Evolutionary conservation across 148 eudicot species (phyloP).

Genomic region (Spergularia marina): DNA sequence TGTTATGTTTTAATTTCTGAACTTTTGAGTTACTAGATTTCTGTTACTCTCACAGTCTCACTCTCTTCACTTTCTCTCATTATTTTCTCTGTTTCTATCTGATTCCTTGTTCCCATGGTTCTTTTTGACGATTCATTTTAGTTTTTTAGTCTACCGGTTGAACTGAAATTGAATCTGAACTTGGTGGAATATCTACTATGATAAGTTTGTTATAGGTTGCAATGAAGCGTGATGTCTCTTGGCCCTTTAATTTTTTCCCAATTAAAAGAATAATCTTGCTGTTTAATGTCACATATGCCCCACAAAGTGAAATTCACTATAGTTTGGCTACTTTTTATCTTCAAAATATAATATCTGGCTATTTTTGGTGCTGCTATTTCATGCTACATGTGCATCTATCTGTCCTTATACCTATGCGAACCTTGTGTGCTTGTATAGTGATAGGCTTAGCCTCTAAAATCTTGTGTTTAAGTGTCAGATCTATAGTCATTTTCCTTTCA

Average conservation of each 20-base stretch:
- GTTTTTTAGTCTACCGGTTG: too few species aligned
- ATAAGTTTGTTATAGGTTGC: neutral
- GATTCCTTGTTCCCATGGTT: neutral
- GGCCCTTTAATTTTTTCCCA: neutral
- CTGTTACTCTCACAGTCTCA: neutral
- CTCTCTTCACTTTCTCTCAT: neutral
- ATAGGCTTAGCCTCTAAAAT: neutral
- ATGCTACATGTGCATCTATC: neutral
- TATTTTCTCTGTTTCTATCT: neutral
- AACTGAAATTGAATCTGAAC: neutral
- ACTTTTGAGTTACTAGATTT: neutral
- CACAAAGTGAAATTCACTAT: neutral
- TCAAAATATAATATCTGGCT: neutral
- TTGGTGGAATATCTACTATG: conserved; percentile 5
- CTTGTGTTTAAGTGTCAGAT: neutral
- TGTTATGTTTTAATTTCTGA: neutral
- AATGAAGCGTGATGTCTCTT: neutral
- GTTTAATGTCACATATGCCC: neutral
- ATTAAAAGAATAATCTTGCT: neutral
- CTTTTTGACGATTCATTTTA: neutral
- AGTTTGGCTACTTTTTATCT: neutral
- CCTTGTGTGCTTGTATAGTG: neutral
- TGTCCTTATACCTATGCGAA: neutral
- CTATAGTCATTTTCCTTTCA: neutral
- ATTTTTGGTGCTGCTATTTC: neutral